Percentiles rank a stretch among this genome's conserved stretches.
Evolutionary conservation across 1,139 yeast genomes (phyloP).

Genomic region (Debaryomyces subglobosus): DNA sequence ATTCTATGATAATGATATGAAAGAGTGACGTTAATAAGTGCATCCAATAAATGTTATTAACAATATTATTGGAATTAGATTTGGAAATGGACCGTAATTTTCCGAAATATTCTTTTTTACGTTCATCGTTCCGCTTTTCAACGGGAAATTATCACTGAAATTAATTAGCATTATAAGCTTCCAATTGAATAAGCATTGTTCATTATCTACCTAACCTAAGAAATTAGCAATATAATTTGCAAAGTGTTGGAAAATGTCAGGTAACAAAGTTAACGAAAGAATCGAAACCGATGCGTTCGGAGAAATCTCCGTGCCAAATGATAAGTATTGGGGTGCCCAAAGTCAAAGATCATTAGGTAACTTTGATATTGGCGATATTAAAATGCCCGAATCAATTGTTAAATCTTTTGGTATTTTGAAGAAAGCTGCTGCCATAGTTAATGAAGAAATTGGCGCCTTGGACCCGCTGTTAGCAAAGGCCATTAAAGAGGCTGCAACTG

Average conservation of each 20-base stretch:
- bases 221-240: background rate
- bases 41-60: background rate
- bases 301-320: conserved; percentile 77
- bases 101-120: background rate
- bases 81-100: background rate
- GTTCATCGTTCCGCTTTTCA: background rate
- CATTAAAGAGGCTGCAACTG: conserved; percentile 86
- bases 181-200: background rate
- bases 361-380: conserved; percentile 87
- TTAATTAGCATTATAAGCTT: background rate
- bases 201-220: background rate
- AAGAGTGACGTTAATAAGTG: background rate
- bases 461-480: conserved; percentile 78
- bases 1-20: background rate
- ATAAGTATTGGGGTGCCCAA: conserved; percentile 94
- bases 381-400: conserved; percentile 84
- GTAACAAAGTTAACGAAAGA: conserved; percentile 29
- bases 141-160: background rate
- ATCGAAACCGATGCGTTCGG: conserved; percentile 91
- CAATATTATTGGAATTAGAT: background rate
- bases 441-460: conserved; percentile 69
- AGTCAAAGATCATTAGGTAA: conserved; percentile 86
- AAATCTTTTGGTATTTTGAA: conserved; percentile 86
- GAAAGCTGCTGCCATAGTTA: conserved; percentile 88
- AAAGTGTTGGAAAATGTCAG: background rate